A percentile compares a stretch with the other conserved stretches of the same genome.
These are phyloP conservation scores for Lycium ferocissimum DNA, from an alignment of 257 asterid species.

Conservation along the genomic window DNA sequence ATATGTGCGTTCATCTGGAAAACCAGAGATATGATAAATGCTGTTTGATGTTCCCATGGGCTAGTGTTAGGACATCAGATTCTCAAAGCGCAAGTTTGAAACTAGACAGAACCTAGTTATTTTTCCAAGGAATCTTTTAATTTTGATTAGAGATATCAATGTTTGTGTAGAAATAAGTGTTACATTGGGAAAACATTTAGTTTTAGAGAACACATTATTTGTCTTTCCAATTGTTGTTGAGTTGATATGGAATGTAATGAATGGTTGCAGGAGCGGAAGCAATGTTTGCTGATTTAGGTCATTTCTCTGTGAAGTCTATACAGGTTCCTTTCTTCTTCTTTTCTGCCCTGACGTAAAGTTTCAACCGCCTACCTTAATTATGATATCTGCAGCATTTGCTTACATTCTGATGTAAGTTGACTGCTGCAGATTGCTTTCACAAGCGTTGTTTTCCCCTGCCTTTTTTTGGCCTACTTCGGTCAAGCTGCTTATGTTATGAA, in stretches of 20 bases:
- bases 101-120: background rate
- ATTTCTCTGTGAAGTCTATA: slow-evolving; percentile 88
- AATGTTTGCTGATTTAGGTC: slow-evolving; percentile 99
- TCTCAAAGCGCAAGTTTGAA: background rate
- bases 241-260: background rate
- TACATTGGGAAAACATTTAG: background rate
- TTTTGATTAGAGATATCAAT: background rate
- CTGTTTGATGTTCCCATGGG: background rate
- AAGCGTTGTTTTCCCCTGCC: slow-evolving; percentile 87
- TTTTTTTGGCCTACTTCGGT: slow-evolving; percentile 93
- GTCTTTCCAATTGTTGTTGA: background rate
- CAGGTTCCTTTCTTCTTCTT: slow-evolving; percentile 58
- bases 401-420: slow-evolving; percentile 29
- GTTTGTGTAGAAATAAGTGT: background rate
- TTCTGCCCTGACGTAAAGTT: background rate
- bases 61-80: background rate
- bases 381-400: slow-evolving; percentile 6
- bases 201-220: background rate
- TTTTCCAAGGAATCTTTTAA: background rate
- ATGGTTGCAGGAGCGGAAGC: slow-evolving; percentile 90
- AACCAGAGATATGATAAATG: background rate
- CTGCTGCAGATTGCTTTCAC: slow-evolving; percentile 86
- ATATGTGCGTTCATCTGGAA: background rate
- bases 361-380: background rate
- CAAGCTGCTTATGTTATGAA: slow-evolving; percentile 92